A percentile compares a stretch with the other conserved stretches of the same genome.
These are phyloP conservation scores for Diaporthe capsici DNA, from an alignment of 2,329 filamentous ascomycete genomes.

Conservation along the genomic window DNA sequence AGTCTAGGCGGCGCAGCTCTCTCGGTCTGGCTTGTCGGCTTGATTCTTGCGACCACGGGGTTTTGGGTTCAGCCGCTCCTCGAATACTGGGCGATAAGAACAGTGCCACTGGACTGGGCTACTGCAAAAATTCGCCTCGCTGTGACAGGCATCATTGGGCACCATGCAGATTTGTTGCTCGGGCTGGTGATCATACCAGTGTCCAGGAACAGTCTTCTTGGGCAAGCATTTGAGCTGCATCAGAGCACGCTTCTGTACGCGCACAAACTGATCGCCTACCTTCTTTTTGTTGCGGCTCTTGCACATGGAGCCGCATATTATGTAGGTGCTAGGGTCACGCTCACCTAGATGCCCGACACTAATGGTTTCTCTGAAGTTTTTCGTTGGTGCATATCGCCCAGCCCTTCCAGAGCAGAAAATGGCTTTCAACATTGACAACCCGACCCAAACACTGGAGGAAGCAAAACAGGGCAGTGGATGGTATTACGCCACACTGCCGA, in stretches of 20 bases:
- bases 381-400: conserved; percentile 18
- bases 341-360: background rate
- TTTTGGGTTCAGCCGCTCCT: conserved; percentile 38
- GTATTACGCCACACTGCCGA: conserved; percentile 35
- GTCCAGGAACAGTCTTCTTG: conserved; percentile 41
- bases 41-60: conserved; percentile 35
- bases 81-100: conserved; percentile 32
- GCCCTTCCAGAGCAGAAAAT: conserved; percentile 9
- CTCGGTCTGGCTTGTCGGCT: conserved; percentile 34
- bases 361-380: background rate
- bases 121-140: conserved; percentile 38
- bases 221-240: conserved; percentile 38
- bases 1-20: conserved; percentile 35
- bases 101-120: conserved; percentile 35
- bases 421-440: conserved; percentile 41
- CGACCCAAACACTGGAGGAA: conserved; percentile 38
- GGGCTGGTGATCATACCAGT: conserved; percentile 42
- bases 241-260: conserved; percentile 42
- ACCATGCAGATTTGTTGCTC: conserved; percentile 42
- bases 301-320: conserved; percentile 40
- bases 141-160: conserved; percentile 40
- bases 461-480: conserved; percentile 23
- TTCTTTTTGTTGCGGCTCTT: conserved; percentile 19
- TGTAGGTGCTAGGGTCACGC: conserved; percentile 3
- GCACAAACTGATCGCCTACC: conserved; percentile 41